Percentiles rank a stretch among this genome's conserved stretches.
Conservation (phyloP, 2,329 filamentous ascomycete genomes). For the Venturia oleaginea region DNA sequence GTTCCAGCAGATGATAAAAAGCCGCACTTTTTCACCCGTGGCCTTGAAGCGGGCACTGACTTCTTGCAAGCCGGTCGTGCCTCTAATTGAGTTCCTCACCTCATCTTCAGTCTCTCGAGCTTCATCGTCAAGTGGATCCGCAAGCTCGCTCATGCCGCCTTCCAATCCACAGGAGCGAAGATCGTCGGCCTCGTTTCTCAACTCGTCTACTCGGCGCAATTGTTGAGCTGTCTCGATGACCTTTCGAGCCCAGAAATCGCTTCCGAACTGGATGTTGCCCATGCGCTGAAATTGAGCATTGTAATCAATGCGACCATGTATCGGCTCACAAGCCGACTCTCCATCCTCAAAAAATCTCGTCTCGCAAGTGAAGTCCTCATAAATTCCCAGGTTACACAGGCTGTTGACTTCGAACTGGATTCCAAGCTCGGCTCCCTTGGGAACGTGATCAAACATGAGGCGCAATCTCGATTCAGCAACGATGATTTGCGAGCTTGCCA, state of each 20-base stretch:
- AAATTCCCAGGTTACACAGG: conserved; percentile 24
- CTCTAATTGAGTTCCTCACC: conserved; percentile 25
- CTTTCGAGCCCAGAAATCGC: conserved; percentile 34
- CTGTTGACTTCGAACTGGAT: conserved; percentile 27
- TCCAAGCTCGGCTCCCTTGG: conserved; percentile 24
- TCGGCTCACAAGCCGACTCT: conserved; percentile 18
- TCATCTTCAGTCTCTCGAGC: conserved; percentile 16
- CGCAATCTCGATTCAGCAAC: conserved; percentile 7
- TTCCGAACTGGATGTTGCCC: conserved; percentile 31
- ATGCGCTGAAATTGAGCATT: conserved; percentile 20
- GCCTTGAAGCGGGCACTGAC: conserved; percentile 27
- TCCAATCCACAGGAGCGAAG: neutral
- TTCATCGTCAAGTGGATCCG: conserved; percentile 5
- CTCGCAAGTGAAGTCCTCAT: conserved; percentile 24
- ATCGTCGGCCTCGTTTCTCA: neutral
- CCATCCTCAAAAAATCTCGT: conserved; percentile 28
- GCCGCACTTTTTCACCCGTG: conserved; percentile 20
- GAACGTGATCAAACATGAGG: conserved; percentile 22
- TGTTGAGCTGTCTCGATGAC: conserved; percentile 24
- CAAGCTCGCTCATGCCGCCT: conserved; percentile 7
- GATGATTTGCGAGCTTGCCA: neutral
- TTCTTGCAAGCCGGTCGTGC: conserved; percentile 35
- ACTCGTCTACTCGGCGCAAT: conserved; percentile 16
- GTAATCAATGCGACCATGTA: conserved; percentile 17
- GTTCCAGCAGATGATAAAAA: conserved; percentile 31